A percentile compares a stretch with the other conserved stretches of the same genome.
phyloP scores from a whole-genome alignment of 2,329 filamentous ascomycete species.

The Lachnellula hyalina region DNA sequence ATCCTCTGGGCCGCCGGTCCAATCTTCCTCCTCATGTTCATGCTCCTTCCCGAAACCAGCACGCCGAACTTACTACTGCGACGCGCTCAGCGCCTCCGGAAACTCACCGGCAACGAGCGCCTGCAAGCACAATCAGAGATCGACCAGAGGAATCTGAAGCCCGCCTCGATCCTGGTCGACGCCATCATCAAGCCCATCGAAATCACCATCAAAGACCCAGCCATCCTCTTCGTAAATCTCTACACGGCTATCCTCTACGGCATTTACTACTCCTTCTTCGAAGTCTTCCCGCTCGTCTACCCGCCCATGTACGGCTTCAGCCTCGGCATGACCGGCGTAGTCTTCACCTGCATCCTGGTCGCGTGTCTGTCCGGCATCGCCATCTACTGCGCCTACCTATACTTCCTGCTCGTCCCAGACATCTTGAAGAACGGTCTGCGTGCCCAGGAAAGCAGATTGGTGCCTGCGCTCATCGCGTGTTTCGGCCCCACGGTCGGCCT shows the following conservation, averaged over 20 bases:
- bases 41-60: conserved; percentile 61
- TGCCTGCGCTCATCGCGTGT: conserved; percentile 48
- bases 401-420: conserved; percentile 46
- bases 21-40: conserved; percentile 54
- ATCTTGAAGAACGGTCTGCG: conserved; percentile 45
- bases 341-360: conserved; percentile 57
- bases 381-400: conserved; percentile 47
- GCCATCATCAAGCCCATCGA: conserved; percentile 56
- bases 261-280: conserved; percentile 60
- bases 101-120: conserved; percentile 48
- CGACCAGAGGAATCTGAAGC: conserved; percentile 49
- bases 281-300: conserved; percentile 62
- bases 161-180: conserved; percentile 44
- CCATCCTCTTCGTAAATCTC: conserved; percentile 55
- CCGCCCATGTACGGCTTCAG: conserved; percentile 54
- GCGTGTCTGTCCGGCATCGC: conserved; percentile 47
- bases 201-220: conserved; percentile 56
- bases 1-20: conserved; percentile 57
- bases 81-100: conserved; percentile 56
- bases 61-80: conserved; percentile 54
- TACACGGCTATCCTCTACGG: conserved; percentile 59
- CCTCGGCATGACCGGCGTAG: conserved; percentile 51
- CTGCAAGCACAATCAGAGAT: conserved; percentile 61
- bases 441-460: conserved; percentile 47
- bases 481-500: conserved; percentile 53